Evolutionary conservation across 2,329 filamentous ascomycete species (phyloP), one percentile per base, ranked within the genome.

Genomic region (Colletotrichum gigasporum): DNA sequence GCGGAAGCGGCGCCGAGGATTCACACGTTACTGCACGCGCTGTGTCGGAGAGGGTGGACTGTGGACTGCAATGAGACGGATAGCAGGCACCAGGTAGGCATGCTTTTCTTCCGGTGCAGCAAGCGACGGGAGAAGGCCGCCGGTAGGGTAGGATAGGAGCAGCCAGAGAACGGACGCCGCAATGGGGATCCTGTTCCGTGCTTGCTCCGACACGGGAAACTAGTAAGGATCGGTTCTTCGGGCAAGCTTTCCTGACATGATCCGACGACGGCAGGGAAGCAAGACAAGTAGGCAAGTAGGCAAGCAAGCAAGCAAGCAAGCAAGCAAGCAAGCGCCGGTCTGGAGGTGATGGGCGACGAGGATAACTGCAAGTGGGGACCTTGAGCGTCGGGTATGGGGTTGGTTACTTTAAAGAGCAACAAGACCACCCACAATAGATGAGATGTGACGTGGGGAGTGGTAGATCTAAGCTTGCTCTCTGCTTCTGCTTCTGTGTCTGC

Each of bases 351-450:
- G 55, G 32, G 32, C 48, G 48, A 60, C 47, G 61, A 61, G 55
- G 48, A 54, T 54, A 48, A 47, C 47, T 37, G 55, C 55, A 64
- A 53, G 61, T 64, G 61, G 61, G 30, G 55, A 54, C 55, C 32
- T 53, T 64, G 61, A 30, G 55, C 56, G 44, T 54, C 53, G 61
- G 61, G 16, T 64, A 61, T 48, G 61, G 61, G 55, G 47, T 58
- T 28, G 32, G 56, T 61, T 60, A 54, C 61, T 61, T 64, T 64
- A 64, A 64, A 54, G 61, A 54, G 56, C 56, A 61, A 61, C 28
- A 47, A 42, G 35, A 37, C 48, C 20, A 54, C 37, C 53, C 61
- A 35, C 34, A 32, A 64, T 14, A 48, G 53, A 48, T 54, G 61
- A 64, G 42, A 64, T 64, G 56, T 61, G 61, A 61, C 61, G 56